phyloP scores from a whole-genome alignment of 148 eudicot genomes.

The Simmondsia chinensis region DNA sequence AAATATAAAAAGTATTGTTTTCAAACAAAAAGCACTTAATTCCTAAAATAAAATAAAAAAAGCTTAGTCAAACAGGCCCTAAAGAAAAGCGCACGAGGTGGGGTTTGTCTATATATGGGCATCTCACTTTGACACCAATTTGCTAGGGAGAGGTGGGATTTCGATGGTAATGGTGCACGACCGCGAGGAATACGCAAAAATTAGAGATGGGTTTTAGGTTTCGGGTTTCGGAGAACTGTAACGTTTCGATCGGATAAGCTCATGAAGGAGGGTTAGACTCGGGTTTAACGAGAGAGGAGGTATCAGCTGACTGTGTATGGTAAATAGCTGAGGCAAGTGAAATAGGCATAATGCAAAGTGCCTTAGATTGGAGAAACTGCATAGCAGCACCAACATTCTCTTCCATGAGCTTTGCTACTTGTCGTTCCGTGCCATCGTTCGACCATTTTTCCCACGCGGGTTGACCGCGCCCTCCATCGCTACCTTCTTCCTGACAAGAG shows the following conservation, averaged over 20 bases:
- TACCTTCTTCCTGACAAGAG: slow-evolving; percentile 50
- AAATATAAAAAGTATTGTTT: too few relatives aligned
- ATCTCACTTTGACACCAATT: slow-evolving; percentile 44
- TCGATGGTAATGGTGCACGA: slow-evolving; percentile 5
- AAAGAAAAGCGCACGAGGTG: slow-evolving; percentile 12
- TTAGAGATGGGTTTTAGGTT: slow-evolving; percentile 12
- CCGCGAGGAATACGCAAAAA: slow-evolving; percentile 9
- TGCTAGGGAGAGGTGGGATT: slow-evolving; percentile 9
- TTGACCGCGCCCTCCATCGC: slow-evolving; percentile 64
- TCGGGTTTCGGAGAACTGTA: slow-evolving; percentile 5
- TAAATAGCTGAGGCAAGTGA: slow-evolving; percentile 94
- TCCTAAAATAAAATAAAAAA: too few relatives aligned
- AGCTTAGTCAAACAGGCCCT: too few relatives aligned
- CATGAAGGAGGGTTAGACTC: slow-evolving; percentile 58
- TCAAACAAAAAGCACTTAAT: too few relatives aligned
- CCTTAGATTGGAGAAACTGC: slow-evolving; percentile 97
- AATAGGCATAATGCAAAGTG: slow-evolving; percentile 95
- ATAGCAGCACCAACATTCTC: slow-evolving; percentile 95
- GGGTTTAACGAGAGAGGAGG: slow-evolving; percentile 55
- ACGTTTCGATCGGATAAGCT: slow-evolving; percentile 5
- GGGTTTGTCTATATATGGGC: slow-evolving; percentile 29
- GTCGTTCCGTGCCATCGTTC: slow-evolving; percentile 92
- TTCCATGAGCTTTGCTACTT: slow-evolving; percentile 96
- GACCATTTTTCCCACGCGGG: slow-evolving; percentile 99
- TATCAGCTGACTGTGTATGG: slow-evolving; percentile 71